Base-by-base conservation (phyloP, 1,284 basidiomycete species). In the Moesziomyces parantarcticus region DNA sequence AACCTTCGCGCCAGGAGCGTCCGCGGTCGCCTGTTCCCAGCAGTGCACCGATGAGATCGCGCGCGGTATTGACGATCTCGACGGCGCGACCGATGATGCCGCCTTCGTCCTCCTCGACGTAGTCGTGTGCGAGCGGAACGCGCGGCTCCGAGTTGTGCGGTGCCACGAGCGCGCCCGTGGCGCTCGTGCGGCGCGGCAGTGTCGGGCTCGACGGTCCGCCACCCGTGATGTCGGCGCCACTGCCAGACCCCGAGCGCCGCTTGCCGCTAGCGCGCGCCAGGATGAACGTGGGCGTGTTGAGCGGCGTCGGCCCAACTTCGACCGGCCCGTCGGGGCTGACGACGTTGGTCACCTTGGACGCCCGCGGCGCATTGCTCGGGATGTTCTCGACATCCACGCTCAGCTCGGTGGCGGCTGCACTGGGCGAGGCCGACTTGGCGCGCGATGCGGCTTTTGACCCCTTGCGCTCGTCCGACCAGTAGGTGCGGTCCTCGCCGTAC, bases 21-120 rank as follows among this genome's bases (percentile, higher is more conserved):
- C 72, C 72, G 1, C 67, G 55, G 48, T 75, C 72, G 18, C 72
- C 72, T 1, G 72, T 75, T 0, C 72, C 72, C 13, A 75, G 47
- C 51, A 83, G 57, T 20, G 81, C 78, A 25, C 77, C 80, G 32
- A 82, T 72, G 4, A 83, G 58, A 40, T 83, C 82, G 8, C 82
- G 53, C 4, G 80, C 82, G 21, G 81, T 83, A 41, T 83, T 83
- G 44, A 83, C 70, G 42, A 83, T 81, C 58, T 83, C 82, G 20
- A 83, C 79, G 10, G 79, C 81, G 13, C 81, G 56, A 4, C 80
- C 78, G 3, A 82, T 75, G 51, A 83, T 76, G 16, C 77, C 77
- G 39, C 82, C 82, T 39, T 83, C 79, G 48, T 82, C 75, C 49
- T 82, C 82, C 42, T 83, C 81, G 14, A 82, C 81, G 23, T 82